A percentile compares a stretch with the other conserved stretches of the same genome.
Evolutionary conservation across 495 filamentous ascomycete species (phyloP).

Genomic region (Lophiotrema nucula): DNA sequence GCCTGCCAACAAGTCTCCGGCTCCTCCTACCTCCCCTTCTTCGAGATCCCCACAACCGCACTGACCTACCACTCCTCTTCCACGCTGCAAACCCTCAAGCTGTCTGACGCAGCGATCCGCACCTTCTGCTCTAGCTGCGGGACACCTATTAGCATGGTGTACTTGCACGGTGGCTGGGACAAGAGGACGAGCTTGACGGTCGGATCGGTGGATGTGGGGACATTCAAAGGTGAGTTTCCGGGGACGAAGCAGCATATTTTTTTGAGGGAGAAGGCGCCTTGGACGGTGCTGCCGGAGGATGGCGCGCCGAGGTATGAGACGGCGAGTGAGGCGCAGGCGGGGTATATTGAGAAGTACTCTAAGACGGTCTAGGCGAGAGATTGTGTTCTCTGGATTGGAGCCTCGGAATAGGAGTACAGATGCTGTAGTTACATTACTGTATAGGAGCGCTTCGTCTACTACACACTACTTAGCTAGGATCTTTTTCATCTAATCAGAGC

Average conservation of each 20-base stretch:
- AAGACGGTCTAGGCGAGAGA: no score
- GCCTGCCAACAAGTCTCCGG: constrained; percentile 31
- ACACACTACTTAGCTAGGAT: no score
- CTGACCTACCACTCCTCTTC: background rate
- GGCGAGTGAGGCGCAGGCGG: background rate
- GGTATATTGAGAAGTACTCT: no score
- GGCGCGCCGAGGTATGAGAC: constrained; percentile 8
- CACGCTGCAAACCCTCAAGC: constrained; percentile 10
- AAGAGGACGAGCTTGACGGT: constrained; percentile 9
- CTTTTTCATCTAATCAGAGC: no score
- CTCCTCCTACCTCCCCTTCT: constrained; percentile 16
- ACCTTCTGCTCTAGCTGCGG: constrained; percentile 26
- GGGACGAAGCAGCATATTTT: constrained; percentile 23
- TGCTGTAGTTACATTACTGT: no score
- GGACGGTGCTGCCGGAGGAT: constrained; percentile 24
- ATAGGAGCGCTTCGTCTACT: no score
- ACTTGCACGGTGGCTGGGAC: background rate
- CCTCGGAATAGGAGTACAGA: no score
- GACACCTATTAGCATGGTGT: constrained; percentile 29
- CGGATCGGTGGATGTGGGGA: constrained; percentile 19
- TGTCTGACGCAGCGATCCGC: constrained; percentile 12
- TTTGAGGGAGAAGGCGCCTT: constrained; percentile 25
- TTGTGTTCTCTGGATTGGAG: no score
- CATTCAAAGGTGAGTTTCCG: constrained; percentile 8
- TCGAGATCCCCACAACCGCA: background rate